phyloP scores from a whole-genome alignment of 257 asterid species.

The Anisodus tanguticus region DNA sequence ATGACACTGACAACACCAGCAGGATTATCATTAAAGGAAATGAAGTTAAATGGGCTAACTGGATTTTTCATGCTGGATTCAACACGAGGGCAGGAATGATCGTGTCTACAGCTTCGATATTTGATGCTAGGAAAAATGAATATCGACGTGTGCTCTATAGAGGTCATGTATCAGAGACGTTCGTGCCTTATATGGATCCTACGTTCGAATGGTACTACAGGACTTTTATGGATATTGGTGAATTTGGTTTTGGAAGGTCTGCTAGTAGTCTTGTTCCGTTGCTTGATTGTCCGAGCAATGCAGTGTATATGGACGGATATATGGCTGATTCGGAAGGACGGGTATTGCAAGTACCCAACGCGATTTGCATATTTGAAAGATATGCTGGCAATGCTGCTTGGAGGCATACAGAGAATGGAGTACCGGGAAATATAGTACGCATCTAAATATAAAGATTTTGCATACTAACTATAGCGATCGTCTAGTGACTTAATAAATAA shows the following conservation, averaged over 20 bases:
- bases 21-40: constrained; percentile 43
- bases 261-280: too few relatives aligned
- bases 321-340: too few relatives aligned
- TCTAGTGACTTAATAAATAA: background rate
- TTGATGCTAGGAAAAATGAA: constrained; percentile 36
- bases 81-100: constrained; percentile 65
- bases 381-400: too few relatives aligned
- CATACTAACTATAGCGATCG: background rate
- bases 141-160: constrained; percentile 63
- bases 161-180: constrained; percentile 77
- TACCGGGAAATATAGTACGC: too few relatives aligned
- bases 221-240: too few relatives aligned
- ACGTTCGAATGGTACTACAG: constrained; percentile 59
- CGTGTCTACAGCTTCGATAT: constrained; percentile 62
- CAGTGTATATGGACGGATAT: too few relatives aligned
- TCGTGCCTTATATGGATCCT: constrained; percentile 86
- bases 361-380: too few relatives aligned
- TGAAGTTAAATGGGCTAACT: constrained; percentile 62
- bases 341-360: too few relatives aligned
- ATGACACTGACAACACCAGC: constrained; percentile 34
- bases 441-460: too few relatives aligned
- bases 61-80: constrained; percentile 69
- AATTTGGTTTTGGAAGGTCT: too few relatives aligned
- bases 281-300: too few relatives aligned
- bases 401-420: too few relatives aligned